Evolutionary conservation across 192 early-diverging fungal genomes (phyloP).

Genomic region (Backusella psychrophila): DNA sequence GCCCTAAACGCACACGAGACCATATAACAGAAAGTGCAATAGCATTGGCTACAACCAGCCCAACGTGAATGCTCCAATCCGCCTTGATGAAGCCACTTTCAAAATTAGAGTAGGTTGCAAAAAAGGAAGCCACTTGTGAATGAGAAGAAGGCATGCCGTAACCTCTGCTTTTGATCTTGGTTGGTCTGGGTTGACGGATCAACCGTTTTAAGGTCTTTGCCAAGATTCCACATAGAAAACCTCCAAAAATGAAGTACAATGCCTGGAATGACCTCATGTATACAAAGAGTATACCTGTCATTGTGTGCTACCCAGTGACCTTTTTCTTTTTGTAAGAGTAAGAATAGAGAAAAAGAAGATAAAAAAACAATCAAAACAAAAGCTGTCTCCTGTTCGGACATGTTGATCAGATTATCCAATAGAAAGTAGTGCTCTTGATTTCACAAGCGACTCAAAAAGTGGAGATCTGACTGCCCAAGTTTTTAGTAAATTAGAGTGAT

Average conservation of each 20-base stretch:
- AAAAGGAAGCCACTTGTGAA: slow-evolving; percentile 68
- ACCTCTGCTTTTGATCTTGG: slow-evolving; percentile 39
- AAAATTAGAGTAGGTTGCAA: slow-evolving; percentile 46
- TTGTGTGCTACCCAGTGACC: background rate
- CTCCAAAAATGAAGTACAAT: background rate
- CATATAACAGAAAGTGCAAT: slow-evolving; percentile 37
- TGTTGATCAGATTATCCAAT: too few relatives aligned
- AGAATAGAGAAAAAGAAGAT: too few relatives aligned
- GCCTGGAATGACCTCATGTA: slow-evolving; percentile 13
- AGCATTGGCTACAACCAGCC: background rate
- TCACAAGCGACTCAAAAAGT: too few relatives aligned
- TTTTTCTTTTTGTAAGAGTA: too few relatives aligned
- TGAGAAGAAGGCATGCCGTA: slow-evolving; percentile 79
- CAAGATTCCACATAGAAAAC: slow-evolving; percentile 8
- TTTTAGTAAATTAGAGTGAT: too few relatives aligned
- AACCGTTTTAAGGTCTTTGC: slow-evolving; percentile 42
- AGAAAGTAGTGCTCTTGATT: too few relatives aligned
- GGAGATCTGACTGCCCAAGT: too few relatives aligned
- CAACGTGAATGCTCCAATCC: background rate
- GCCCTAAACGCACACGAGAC: slow-evolving; percentile 39
- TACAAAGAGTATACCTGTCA: background rate
- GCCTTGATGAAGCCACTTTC: background rate
- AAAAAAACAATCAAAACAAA: too few relatives aligned
- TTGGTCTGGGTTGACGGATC: slow-evolving; percentile 39
- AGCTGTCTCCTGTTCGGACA: too few relatives aligned